Percentiles rank a stretch among this genome's conserved stretches.
phyloP scores from a whole-genome alignment of 2,329 filamentous ascomycete species.

The Penicillium occitanis region DNA sequence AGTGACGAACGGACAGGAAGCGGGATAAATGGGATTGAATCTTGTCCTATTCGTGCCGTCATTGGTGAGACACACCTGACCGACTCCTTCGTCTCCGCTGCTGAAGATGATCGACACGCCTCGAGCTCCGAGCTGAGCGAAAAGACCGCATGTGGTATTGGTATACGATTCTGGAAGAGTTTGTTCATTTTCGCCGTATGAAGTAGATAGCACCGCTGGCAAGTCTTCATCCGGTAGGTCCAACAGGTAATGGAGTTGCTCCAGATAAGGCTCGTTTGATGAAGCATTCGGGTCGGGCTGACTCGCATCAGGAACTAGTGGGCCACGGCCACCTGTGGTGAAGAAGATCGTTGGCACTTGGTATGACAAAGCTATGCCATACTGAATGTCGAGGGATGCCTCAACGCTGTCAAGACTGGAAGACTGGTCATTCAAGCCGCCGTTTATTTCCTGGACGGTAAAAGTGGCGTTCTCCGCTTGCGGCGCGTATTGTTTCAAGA shows the following conservation, averaged over 20 bases:
- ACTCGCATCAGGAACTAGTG: constrained; percentile 51
- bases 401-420: constrained; percentile 50
- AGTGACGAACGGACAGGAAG: constrained; percentile 63
- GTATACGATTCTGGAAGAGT: constrained; percentile 21
- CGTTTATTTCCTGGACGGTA: constrained; percentile 57
- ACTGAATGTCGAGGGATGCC: constrained; percentile 65
- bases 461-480: constrained; percentile 56
- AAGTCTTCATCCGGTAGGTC: constrained; percentile 54
- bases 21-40: constrained; percentile 58
- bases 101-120: constrained; percentile 67
- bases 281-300: constrained; percentile 44
- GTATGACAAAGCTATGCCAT: constrained; percentile 57
- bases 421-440: constrained; percentile 53
- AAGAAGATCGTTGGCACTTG: constrained; percentile 59
- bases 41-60: constrained; percentile 54
- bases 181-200: constrained; percentile 68
- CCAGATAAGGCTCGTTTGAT: constrained; percentile 66
- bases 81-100: constrained; percentile 63
- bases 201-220: constrained; percentile 66
- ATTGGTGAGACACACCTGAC: constrained; percentile 55
- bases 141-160: constrained; percentile 55
- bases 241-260: constrained; percentile 62
- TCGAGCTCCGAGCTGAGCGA: constrained; percentile 64
- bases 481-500: constrained; percentile 57
- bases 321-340: constrained; percentile 59